Percentiles rank a stretch among this genome's conserved stretches.
These are phyloP conservation scores for Trametes gibbosa DNA, from an alignment of 768 basidiomycete genomes.

Conservation along the genomic window DNA sequence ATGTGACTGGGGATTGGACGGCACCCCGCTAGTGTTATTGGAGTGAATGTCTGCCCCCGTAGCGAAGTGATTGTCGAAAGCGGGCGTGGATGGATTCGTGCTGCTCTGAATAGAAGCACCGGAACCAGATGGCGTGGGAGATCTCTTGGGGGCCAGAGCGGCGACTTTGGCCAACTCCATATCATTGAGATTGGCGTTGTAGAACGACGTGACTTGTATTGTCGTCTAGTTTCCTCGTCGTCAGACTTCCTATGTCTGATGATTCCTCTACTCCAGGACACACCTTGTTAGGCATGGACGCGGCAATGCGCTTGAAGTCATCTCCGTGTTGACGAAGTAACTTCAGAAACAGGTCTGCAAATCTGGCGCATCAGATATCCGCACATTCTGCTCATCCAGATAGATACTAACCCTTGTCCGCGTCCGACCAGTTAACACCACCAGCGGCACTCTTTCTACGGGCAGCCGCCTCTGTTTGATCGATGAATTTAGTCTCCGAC, in stretches of 20 bases:
- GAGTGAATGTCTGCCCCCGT: not conserved
- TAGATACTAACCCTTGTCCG: slow-evolving; percentile 56
- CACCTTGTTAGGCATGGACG: slow-evolving; percentile 63
- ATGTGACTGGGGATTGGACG: not conserved
- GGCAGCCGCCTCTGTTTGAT: slow-evolving; percentile 25
- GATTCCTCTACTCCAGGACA: slow-evolving; percentile 13
- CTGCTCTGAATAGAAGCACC: not conserved
- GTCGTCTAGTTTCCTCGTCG: slow-evolving; percentile 41
- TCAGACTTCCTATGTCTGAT: slow-evolving; percentile 1
- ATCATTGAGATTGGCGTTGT: slow-evolving; percentile 41
- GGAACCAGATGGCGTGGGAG: slow-evolving; percentile 23
- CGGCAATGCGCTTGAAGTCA: slow-evolving; percentile 68
- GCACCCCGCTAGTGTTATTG: not conserved
- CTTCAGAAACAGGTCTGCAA: slow-evolving; percentile 47
- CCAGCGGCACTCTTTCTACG: slow-evolving; percentile 31
- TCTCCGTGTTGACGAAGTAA: slow-evolving; percentile 62
- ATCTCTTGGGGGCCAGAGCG: slow-evolving; percentile 41
- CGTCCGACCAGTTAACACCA: slow-evolving; percentile 57
- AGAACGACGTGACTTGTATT: slow-evolving; percentile 54
- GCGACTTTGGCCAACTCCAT: slow-evolving; percentile 42
- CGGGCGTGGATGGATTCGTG: slow-evolving; percentile 10
- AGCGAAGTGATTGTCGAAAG: not conserved
- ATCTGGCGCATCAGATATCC: not conserved
- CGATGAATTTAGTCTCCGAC: slow-evolving; percentile 24
- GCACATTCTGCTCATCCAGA: no score